These are phyloP conservation scores for Coemansia sp. DNA, from an alignment of 192 early-diverging fungal genomes.

Conservation along the genomic window DNA sequence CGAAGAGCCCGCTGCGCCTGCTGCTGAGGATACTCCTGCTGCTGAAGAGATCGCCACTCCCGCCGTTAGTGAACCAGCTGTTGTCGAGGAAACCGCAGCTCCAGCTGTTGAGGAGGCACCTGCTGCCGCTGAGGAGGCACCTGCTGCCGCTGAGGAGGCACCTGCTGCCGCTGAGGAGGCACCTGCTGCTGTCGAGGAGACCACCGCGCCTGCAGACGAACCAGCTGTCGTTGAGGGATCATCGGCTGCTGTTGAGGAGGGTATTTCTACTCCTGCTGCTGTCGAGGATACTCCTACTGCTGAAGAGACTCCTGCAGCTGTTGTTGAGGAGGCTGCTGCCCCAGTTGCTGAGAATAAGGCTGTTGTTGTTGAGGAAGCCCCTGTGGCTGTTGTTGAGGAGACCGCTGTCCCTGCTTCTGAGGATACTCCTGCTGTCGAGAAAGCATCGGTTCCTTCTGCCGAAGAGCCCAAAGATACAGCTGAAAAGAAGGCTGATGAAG, in stretches of 20 bases:
- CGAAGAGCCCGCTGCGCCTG: background rate
- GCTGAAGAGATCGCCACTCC: background rate
- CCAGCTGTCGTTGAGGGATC: background rate
- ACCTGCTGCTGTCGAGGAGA: background rate
- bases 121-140: background rate
- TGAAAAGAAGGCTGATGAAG: slow-evolving; percentile 4
- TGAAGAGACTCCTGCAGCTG: background rate
- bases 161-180: background rate
- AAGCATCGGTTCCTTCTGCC: background rate
- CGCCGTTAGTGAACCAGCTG: background rate
- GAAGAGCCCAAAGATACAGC: background rate
- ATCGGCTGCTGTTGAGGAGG: background rate
- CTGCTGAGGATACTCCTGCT: background rate
- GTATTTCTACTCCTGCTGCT: background rate
- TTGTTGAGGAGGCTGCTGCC: background rate
- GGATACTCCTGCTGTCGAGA: background rate
- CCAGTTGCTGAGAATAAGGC: background rate
- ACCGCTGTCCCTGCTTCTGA: background rate
- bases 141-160: background rate
- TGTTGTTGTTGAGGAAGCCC: background rate
- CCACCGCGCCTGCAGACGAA: background rate
- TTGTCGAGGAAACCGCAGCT: background rate
- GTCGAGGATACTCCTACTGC: background rate
- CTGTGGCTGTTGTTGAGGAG: background rate
- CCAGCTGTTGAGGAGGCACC: background rate